A percentile compares a stretch with the other conserved stretches of the same genome.
Evolutionary conservation across 805 yeast genomes (phyloP).

Genomic region (Saturnispora mendoncae): DNA sequence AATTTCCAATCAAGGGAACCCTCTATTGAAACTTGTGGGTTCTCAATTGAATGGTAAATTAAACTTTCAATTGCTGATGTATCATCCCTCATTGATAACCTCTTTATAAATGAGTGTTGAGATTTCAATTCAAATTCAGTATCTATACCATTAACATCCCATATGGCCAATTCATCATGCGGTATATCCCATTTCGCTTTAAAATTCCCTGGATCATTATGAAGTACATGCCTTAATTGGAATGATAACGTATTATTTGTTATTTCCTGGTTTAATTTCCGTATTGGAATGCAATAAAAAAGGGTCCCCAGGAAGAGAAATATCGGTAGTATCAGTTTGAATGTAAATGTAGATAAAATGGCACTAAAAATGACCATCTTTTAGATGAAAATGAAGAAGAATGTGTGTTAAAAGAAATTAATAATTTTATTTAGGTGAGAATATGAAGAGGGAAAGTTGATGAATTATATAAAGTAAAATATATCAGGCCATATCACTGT

Average conservation of each 20-base stretch:
- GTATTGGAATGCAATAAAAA: not conserved
- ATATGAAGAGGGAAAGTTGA: not conserved
- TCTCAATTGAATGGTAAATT: constrained; percentile 43
- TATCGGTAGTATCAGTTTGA: not conserved
- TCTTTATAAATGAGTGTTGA: constrained; percentile 16
- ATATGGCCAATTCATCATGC: not conserved
- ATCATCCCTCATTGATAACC: constrained; percentile 35
- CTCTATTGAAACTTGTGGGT: constrained; percentile 27
- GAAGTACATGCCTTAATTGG: constrained; percentile 49
- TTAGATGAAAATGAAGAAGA: too few relatives aligned
- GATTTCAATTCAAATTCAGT: constrained; percentile 16
- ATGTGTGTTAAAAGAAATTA: too few relatives aligned
- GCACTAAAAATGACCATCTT: not conserved
- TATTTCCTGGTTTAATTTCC: not conserved
- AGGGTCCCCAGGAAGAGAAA: not conserved
- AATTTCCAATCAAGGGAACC: constrained; percentile 58
- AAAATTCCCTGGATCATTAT: constrained; percentile 43
- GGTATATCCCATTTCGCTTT: constrained; percentile 33
- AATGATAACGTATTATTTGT: constrained; percentile 14
- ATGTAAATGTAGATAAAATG: not conserved
- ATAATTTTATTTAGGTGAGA: not conserved
- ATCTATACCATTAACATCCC: constrained; percentile 3
- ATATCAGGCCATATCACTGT: constrained; percentile 52
- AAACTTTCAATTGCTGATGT: constrained; percentile 64
- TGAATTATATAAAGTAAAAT: not conserved